A percentile compares a stretch with the other conserved stretches of the same genome.
Evolutionary conservation across 2,329 filamentous ascomycete genomes (phyloP).

Genomic region (Bimuria novae-zelandiae): DNA sequence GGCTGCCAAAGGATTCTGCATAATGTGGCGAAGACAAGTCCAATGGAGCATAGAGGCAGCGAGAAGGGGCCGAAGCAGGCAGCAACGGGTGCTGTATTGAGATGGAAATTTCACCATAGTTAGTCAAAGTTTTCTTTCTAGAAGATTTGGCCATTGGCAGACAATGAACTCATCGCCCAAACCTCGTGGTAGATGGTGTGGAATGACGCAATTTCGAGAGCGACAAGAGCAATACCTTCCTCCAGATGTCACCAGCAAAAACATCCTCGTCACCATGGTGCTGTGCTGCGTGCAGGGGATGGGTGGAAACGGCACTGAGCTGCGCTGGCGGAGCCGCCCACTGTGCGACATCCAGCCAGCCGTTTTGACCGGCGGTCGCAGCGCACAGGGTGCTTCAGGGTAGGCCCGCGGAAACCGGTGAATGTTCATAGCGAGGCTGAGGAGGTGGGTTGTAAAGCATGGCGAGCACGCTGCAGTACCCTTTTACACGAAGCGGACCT

Average conservation of each 20-base stretch:
- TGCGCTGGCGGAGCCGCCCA: conserved; percentile 11
- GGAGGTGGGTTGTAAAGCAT: not conserved
- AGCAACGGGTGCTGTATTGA: conserved; percentile 15
- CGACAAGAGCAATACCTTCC: no score
- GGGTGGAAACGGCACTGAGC: conserved; percentile 12
- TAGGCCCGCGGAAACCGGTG: conserved; percentile 33
- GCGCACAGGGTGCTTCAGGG: conserved; percentile 23
- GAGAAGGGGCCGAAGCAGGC: conserved; percentile 10
- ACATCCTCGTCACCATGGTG: no score
- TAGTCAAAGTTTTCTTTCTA: no score
- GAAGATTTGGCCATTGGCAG: not conserved
- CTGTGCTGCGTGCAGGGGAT: conserved; percentile 1
- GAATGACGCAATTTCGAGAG: conserved; percentile 16
- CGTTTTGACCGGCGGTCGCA: conserved; percentile 28
- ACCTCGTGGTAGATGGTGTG: not conserved
- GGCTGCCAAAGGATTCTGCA: conserved; percentile 6
- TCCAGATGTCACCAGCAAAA: conserved; percentile 9
- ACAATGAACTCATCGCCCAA: not conserved
- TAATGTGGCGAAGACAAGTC: conserved; percentile 13
- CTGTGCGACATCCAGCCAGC: conserved; percentile 8
- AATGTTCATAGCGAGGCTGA: conserved; percentile 13
- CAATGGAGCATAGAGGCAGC: conserved; percentile 12
- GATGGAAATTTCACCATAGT: no score
- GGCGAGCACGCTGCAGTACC: not conserved
- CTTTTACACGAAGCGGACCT: not conserved